These are phyloP conservation scores for Cladosporium halotolerans DNA, from an alignment of 2,329 filamentous ascomycete species.

Conservation along the genomic window DNA sequence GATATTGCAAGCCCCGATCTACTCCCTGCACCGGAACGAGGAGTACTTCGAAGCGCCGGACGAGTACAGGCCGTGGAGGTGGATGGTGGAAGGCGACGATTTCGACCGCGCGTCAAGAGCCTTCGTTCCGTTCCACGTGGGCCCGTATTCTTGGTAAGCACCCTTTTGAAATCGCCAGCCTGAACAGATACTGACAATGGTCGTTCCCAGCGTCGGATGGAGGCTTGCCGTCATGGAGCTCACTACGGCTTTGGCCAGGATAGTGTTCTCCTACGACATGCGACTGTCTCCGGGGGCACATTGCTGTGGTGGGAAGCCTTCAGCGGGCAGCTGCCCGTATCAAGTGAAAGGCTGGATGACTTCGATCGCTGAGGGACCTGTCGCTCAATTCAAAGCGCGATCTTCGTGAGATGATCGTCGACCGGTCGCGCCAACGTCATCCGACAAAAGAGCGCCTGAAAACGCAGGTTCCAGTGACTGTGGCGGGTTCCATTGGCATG, in stretches of 20 bases:
- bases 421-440: no score
- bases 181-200: neutral
- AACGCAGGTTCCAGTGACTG: no score
- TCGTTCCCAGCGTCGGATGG: neutral
- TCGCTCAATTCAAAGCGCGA: neutral
- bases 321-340: neutral
- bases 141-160: neutral
- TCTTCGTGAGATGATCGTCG: no score
- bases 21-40: neutral
- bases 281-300: neutral
- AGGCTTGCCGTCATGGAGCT: neutral
- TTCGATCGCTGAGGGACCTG: neutral
- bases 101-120: neutral
- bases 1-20: slow-evolving; percentile 7
- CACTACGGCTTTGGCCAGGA: neutral
- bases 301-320: neutral
- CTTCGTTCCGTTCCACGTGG: neutral
- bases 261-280: neutral
- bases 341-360: neutral
- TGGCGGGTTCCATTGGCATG: no score
- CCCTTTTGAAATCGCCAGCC: neutral
- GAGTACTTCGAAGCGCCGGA: slow-evolving; percentile 19
- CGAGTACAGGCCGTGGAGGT: slow-evolving; percentile 28
- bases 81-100: slow-evolving; percentile 17
- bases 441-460: no score